A percentile compares a stretch with the other conserved stretches of the same genome.
Conservation (phyloP, 345 rosid species). For the Dipteronia sinensis region DNA sequence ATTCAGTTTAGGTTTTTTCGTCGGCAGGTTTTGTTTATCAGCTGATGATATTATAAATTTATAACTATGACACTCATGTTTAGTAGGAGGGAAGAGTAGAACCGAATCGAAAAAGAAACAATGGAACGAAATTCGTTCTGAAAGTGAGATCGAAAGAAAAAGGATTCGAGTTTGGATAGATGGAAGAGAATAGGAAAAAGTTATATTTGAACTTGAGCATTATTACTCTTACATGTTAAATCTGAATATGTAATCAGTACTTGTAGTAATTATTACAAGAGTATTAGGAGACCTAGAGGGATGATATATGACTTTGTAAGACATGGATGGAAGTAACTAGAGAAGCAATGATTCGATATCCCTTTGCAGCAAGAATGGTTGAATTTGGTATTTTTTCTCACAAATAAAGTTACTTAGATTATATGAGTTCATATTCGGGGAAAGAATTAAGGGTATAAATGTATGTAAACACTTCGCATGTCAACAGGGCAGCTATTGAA, state of each 20-base stretch:
- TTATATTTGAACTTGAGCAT: too few relatives aligned
- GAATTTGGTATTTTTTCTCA: background rate
- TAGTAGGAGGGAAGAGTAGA: background rate
- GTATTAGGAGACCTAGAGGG: background rate
- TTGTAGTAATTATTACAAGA: background rate
- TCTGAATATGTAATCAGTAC: too few relatives aligned
- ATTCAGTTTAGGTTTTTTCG: background rate
- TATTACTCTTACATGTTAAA: too few relatives aligned
- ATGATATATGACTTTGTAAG: background rate
- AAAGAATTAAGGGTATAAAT: background rate
- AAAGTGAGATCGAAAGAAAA: background rate
- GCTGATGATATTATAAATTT: too few relatives aligned
- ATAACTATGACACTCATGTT: background rate
- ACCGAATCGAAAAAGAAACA: background rate
- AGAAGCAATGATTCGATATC: background rate
- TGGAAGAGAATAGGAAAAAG: background rate
- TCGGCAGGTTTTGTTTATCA: background rate
- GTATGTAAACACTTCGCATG: background rate
- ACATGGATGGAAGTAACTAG: background rate
- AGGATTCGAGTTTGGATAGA: too few relatives aligned
- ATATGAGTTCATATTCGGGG: background rate
- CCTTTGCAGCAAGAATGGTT: background rate
- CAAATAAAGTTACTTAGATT: background rate
- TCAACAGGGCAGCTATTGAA: constrained; percentile 68
- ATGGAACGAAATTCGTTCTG: background rate